Evolutionary conservation across 305 asterid genomes (phyloP), one percentile per base, ranked within the genome.

Genomic region (Nicotiana rustica): DNA sequence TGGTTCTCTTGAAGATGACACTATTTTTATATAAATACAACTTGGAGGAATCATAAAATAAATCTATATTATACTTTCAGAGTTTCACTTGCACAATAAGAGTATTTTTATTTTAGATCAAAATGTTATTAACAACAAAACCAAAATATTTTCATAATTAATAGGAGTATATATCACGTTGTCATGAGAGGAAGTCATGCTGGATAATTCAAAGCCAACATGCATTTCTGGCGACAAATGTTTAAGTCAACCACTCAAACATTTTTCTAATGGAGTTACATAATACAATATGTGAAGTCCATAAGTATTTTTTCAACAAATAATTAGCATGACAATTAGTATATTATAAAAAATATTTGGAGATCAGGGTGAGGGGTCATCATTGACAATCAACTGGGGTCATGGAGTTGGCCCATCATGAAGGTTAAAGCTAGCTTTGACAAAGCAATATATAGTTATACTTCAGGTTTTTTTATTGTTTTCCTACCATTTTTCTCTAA

Each of bases 221-320:
- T 18, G 36, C 78, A 70, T 9, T 5, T 70, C 12, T 44, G 36
- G 10, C 19, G 78, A 44, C 60, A 70, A n/a, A 70, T 7, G 12
- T 10, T 70, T 36, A 70, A 44, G 78, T 70, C 78, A 70, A 70
- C 18, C 78, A 70, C 59, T 70, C 60, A 70, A 69, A 41, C 19
- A 19, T 44, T 18, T 70, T 41, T 71, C 12, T 3, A 71, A 44
- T 69, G 35, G 10, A 36, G 3, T 41, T 69, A 18, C 57, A 41
- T 69, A 69, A 41, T 41, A 69, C 77, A 69, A 18, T 41, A 69
- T 44, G 78, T 61, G 61, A 19, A 21, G 60, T 71, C 38, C 78
- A 47, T 38, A 71, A 36, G 38, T 71, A 4, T 4, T 4, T 35
- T 71, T 71, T 71, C 61, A 71, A 47, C 18, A 10, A 70, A 70